A percentile compares a stretch with the other conserved stretches of the same genome.
phyloP scores from a whole-genome alignment of 495 filamentous ascomycete species.

The Annulohypoxylon bovei region DNA sequence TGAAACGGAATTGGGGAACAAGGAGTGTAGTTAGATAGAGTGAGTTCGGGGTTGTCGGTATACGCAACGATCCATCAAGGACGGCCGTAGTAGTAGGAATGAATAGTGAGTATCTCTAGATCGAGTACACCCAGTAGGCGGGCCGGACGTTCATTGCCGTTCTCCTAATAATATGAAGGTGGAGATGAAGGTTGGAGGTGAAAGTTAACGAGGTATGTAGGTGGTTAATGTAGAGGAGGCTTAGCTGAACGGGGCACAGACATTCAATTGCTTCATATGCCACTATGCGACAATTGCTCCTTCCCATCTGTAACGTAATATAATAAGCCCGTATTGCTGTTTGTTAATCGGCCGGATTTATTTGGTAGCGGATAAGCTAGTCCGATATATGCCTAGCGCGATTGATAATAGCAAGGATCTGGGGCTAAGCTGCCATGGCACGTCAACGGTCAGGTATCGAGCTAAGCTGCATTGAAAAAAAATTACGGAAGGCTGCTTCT shows the following conservation, averaged over 20 bases:
- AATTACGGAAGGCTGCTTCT: slow-evolving; percentile 27
- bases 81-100: not conserved
- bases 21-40: not conserved
- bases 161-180: not conserved
- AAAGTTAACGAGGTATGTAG: too few relatives aligned
- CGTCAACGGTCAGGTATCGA: slow-evolving; percentile 25
- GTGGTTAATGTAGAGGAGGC: not conserved
- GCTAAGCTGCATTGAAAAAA: slow-evolving; percentile 42
- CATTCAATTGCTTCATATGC: slow-evolving; percentile 33
- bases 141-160: not conserved
- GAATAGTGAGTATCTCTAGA: not conserved
- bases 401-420: slow-evolving; percentile 22
- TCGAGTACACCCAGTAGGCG: not conserved
- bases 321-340: too few relatives aligned
- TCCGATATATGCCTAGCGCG: slow-evolving; percentile 15
- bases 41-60: slow-evolving; percentile 2
- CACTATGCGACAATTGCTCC: slow-evolving; percentile 11
- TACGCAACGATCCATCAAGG: slow-evolving; percentile 17
- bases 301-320: too few relatives aligned
- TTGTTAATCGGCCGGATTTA: slow-evolving; percentile 34
- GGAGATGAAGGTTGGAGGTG: not conserved
- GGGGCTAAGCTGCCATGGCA: slow-evolving; percentile 24
- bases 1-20: not conserved
- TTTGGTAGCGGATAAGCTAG: slow-evolving; percentile 34
- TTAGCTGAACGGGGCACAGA: slow-evolving; percentile 16